phyloP scores from a whole-genome alignment of 1,284 basidiomycete genomes.

The Farysia itapuensis region DNA sequence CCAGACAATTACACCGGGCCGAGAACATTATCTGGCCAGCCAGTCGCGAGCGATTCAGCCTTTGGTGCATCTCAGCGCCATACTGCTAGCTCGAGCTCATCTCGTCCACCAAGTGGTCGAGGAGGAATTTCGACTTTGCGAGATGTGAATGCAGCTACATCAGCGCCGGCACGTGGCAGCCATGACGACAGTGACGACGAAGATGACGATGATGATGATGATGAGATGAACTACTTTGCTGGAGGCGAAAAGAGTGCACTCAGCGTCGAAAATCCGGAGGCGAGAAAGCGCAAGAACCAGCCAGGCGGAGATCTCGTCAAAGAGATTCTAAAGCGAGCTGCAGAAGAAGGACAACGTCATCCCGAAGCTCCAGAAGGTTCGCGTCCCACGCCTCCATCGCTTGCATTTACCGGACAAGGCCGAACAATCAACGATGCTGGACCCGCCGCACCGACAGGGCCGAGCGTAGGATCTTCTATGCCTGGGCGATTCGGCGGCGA shows the following conservation, averaged over 20 bases:
- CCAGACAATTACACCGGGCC: constrained; percentile 41
- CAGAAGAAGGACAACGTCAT: constrained; percentile 66
- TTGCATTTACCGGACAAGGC: constrained; percentile 35
- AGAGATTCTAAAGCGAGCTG: constrained; percentile 75
- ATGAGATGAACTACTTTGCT: constrained; percentile 56
- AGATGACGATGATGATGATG: constrained; percentile 43
- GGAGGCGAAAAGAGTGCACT: constrained; percentile 71
- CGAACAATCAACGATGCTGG: constrained; percentile 35
- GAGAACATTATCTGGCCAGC: constrained; percentile 59
- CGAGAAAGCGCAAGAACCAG: constrained; percentile 62
- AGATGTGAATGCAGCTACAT: constrained; percentile 42
- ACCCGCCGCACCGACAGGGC: too few relatives aligned
- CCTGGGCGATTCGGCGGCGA: constrained; percentile 30
- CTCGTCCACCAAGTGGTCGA: constrained; percentile 8
- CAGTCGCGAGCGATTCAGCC: constrained; percentile 40
- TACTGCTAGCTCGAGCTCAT: constrained; percentile 1
- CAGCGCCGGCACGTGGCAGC: constrained; percentile 11
- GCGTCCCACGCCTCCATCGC: constrained; percentile 3
- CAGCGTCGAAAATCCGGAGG: constrained; percentile 78
- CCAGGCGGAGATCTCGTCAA: constrained; percentile 73
- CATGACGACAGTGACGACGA: constrained; percentile 39
- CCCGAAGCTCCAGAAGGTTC: constrained; percentile 8
- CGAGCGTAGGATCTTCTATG: constrained; percentile 2
- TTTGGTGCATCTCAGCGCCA: constrained; percentile 7
- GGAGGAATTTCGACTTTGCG: constrained; percentile 60